Evolutionary conservation across 2,329 filamentous ascomycete species (phyloP).

Genomic region (Cytospora piceae): DNA sequence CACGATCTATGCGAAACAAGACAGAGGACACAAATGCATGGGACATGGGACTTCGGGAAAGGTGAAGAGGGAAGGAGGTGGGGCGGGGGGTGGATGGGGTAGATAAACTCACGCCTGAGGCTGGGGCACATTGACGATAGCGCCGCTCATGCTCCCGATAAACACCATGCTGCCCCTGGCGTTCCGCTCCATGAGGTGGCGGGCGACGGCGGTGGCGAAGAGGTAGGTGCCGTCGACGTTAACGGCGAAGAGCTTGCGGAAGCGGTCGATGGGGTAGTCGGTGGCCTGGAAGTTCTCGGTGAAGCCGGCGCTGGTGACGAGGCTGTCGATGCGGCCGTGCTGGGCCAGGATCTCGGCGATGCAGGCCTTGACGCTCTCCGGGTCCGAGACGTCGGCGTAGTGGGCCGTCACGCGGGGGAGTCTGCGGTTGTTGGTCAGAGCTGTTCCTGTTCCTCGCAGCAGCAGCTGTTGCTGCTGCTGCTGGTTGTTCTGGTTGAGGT

Average conservation of each 20-base stretch:
- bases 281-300: conserved; percentile 94
- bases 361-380: conserved; percentile 74
- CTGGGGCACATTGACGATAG: conserved; percentile 94
- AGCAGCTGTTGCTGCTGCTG: not conserved
- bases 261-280: conserved; percentile 85
- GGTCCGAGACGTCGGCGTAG: conserved; percentile 83
- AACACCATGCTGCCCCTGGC: conserved; percentile 84
- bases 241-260: conserved; percentile 92
- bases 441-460: too few species aligned
- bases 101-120: conserved; percentile 68
- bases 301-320: conserved; percentile 96
- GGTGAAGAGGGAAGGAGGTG: not conserved
- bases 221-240: conserved; percentile 93
- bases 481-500: not conserved
- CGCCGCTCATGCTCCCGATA: conserved; percentile 92
- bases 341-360: conserved; percentile 69
- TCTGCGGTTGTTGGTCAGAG: conserved; percentile 43
- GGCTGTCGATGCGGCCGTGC: conserved; percentile 84
- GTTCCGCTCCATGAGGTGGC: conserved; percentile 84
- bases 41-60: too few species aligned
- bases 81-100: not conserved
- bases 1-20: too few species aligned
- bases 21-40: too few species aligned
- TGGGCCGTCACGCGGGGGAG: conserved; percentile 86
- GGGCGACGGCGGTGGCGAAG: conserved; percentile 81